Percentiles rank a stretch among this genome's conserved stretches.
Conservation (phyloP, 2,329 filamentous ascomycete genomes). For the Alternaria brassicae region DNA sequence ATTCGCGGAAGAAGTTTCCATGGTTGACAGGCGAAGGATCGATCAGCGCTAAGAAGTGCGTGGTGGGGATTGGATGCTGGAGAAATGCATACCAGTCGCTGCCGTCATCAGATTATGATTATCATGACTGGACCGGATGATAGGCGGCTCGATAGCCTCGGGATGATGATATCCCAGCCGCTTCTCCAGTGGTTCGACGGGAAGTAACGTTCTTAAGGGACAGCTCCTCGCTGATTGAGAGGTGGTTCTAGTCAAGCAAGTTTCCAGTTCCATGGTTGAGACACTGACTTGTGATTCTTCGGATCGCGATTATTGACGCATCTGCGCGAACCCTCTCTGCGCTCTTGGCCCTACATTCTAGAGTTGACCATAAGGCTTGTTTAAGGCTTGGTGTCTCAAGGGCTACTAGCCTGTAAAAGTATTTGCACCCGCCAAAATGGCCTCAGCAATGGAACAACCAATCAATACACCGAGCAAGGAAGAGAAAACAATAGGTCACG, state of each 20-base stretch:
- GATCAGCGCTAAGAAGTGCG: conserved; percentile 18
- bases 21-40: conserved; percentile 15
- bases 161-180: conserved; percentile 15
- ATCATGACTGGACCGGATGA: neutral
- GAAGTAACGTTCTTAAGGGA: conserved; percentile 7
- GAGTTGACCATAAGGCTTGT: neutral
- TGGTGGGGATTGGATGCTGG: conserved; percentile 17
- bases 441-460: conserved; percentile 28
- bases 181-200: neutral
- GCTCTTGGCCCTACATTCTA: neutral
- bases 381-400: neutral
- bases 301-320: neutral
- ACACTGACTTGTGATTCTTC: neutral
- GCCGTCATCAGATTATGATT: neutral
- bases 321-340: neutral
- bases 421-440: conserved; percentile 19
- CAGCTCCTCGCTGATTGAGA: neutral
- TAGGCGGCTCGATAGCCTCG: conserved; percentile 22
- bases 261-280: conserved; percentile 3
- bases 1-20: neutral
- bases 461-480: conserved; percentile 30
- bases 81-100: neutral
- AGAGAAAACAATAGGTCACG: conserved; percentile 25
- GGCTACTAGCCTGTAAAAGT: neutral
- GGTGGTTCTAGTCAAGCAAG: neutral